Evolutionary conservation across 805 yeast genomes (phyloP).

Genomic region (Yarrowia yakushimensis): DNA sequence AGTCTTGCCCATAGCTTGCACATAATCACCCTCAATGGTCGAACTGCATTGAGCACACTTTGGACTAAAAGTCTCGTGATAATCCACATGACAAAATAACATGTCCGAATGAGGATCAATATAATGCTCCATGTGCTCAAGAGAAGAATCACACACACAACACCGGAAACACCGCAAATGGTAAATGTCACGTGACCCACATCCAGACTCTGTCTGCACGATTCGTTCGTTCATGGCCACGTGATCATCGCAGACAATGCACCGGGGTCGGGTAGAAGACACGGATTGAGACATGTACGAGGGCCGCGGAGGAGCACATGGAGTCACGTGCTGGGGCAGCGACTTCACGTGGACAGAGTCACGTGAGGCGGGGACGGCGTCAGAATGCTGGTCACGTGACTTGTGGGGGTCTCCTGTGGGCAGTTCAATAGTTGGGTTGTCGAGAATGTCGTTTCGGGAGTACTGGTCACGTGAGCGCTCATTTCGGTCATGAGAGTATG

Average conservation of each 20-base stretch:
- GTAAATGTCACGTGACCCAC: constrained; percentile 28
- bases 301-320: constrained; percentile 12
- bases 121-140: constrained; percentile 33
- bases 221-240: constrained; percentile 28
- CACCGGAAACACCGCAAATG: constrained; percentile 33
- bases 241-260: constrained; percentile 38
- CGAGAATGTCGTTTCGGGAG: neutral
- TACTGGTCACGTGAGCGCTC: neutral
- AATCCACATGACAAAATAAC: constrained; percentile 38
- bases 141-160: constrained; percentile 28
- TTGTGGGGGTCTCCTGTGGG: neutral
- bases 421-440: neutral
- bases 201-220: constrained; percentile 27
- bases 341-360: neutral
- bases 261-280: neutral
- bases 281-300: neutral
- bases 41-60: constrained; percentile 35
- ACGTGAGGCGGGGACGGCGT: neutral
- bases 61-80: constrained; percentile 36
- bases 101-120: constrained; percentile 20
- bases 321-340: neutral
- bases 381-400: neutral
- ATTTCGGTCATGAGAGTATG: neutral
- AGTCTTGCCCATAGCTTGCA: constrained; percentile 34
- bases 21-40: constrained; percentile 35